Evolutionary conservation across 1,139 yeast genomes (phyloP).

Genomic region (Candida sojae): DNA sequence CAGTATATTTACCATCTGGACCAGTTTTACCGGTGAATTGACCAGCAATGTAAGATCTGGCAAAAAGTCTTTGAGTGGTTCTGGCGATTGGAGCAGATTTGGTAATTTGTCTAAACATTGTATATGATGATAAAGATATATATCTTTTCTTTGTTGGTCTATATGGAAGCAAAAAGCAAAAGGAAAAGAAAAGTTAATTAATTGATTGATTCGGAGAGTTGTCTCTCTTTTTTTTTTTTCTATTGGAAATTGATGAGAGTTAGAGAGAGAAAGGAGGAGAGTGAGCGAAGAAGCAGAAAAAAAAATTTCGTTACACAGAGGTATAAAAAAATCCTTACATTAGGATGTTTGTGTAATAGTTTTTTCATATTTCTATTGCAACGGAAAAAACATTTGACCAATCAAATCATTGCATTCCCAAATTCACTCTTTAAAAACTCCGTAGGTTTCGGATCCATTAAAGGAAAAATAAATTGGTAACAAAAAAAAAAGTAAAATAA

Average conservation of each 20-base stretch:
- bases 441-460: conserved; percentile 1
- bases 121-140: conserved; percentile 1
- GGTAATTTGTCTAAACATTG: conserved; percentile 48
- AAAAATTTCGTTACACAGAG: conserved; percentile 1
- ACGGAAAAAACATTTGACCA: conserved; percentile 1
- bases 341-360: background rate
- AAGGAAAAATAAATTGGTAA: background rate
- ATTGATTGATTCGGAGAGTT: conserved; percentile 4
- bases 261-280: background rate
- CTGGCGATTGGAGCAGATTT: conserved; percentile 22
- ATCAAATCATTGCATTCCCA: background rate
- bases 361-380: background rate
- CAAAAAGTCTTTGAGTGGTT: conserved; percentile 35
- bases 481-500: background rate
- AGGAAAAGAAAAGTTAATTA: background rate
- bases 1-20: conserved; percentile 76
- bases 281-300: background rate
- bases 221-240: background rate
- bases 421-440: background rate
- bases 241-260: background rate
- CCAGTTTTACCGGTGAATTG: conserved; percentile 50
- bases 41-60: conserved; percentile 51
- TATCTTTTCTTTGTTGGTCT: background rate
- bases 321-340: background rate
- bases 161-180: background rate